Evolutionary conservation across 2,329 filamentous ascomycete genomes (phyloP), one percentile per base, ranked within the genome.

Genomic region (Colletotrichum sp.): DNA sequence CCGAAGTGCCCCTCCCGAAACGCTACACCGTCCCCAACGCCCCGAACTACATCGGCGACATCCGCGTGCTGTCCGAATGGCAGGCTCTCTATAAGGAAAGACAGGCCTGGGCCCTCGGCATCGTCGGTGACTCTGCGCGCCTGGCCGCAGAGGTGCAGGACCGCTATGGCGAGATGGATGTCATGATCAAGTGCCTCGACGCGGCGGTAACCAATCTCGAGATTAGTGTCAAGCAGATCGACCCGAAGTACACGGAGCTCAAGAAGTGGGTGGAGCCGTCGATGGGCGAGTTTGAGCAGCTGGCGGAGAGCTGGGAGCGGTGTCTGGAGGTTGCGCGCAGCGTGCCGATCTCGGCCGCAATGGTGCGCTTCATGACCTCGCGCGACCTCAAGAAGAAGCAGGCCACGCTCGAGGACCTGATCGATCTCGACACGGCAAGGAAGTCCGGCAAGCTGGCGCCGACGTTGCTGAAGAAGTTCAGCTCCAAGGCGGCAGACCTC

Each of bases 181-280:
- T 94, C 68, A 96, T 98, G 83, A 89, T 95, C 81, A 92, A 93
- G 77, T 96, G 94, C 74, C 90, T 98, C 65, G 93, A 95, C 77
- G 95, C 97, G 30, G 97, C 96, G 8, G 92, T 98, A 26, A 93
- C 94, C 77, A 99, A 98, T 80, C 90, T 96, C 72, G 93, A 96
- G 80, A 90, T 92, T 21, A 94, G 95, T 82, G 90, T 96, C 71
- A 93, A 92, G 78, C 90, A 89, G 58, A 88, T 95, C 77, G 93
- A 96, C 80, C 90, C 92, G 74, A 95, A 94, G 82, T 93, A 94
- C 80, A 86, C 87, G n/a, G 92, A 94, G 73, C 85, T 94, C 32
- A 93, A 92, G 84, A 90, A 91, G 78, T 96, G 94, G 94, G 90
- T 92, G 13, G 89, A 90, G 18, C 91, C 92, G 13, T 89, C 94